Evolutionary conservation across 441 rosid species (phyloP).

Genomic region (Adansonia gregorii): DNA sequence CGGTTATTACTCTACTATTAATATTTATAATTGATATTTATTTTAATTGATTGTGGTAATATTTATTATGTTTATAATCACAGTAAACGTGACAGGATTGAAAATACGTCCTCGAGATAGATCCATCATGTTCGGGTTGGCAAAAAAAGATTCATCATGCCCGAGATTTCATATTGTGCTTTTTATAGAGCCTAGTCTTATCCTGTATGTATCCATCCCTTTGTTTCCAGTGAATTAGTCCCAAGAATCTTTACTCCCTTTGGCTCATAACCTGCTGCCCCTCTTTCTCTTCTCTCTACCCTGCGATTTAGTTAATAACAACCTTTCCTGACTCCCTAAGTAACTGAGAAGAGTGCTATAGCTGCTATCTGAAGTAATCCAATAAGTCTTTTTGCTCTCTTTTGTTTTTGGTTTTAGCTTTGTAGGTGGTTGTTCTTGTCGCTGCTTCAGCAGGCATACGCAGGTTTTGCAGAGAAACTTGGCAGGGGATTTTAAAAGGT

Average conservation of each 20-base stretch:
- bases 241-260: slow-evolving; percentile 26
- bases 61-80: too few relatives aligned
- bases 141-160: slow-evolving; percentile 14
- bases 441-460: slow-evolving; percentile 51
- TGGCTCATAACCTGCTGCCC: slow-evolving; percentile 22
- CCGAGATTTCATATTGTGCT: slow-evolving; percentile 27
- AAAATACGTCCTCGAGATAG: too few relatives aligned
- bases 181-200: slow-evolving; percentile 34
- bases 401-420: slow-evolving; percentile 25
- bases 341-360: slow-evolving; percentile 21
- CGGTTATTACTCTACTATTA: too few relatives aligned
- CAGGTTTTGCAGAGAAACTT: slow-evolving; percentile 40
- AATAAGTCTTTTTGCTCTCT: slow-evolving; percentile 24
- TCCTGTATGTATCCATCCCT: slow-evolving; percentile 14
- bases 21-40: too few relatives aligned
- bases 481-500: slow-evolving; percentile 41
- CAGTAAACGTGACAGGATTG: too few relatives aligned
- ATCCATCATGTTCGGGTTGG: too few relatives aligned
- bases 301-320: slow-evolving; percentile 26
- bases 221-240: slow-evolving; percentile 25
- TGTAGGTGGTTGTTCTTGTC: slow-evolving; percentile 53
- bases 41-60: too few relatives aligned
- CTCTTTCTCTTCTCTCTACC: neutral
- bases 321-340: slow-evolving; percentile 33
- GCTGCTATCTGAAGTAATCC: slow-evolving; percentile 25